Evolutionary conservation across 441 rosid genomes (phyloP).

Genomic region (Euphorbia schlechtendalii): DNA sequence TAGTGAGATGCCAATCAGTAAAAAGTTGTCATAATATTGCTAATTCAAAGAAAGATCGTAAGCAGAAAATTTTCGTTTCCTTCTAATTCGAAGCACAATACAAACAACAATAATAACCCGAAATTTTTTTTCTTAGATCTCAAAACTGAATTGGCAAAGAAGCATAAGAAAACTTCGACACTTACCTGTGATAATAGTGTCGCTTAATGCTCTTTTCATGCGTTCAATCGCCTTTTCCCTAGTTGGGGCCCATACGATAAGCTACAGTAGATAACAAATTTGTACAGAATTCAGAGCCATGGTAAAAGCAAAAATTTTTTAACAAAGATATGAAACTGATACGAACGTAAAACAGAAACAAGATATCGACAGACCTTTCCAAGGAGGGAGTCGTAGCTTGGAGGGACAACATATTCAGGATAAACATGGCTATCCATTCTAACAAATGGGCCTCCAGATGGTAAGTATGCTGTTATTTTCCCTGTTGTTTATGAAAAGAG

Average conservation of each 20-base stretch:
- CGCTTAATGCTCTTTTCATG: constrained; percentile 93
- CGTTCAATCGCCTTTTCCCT: constrained; percentile 94
- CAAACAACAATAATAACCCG: neutral
- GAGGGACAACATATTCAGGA: constrained; percentile 96
- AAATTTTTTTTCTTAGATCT: neutral
- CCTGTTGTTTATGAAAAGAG: constrained; percentile 46
- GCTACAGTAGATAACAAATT: constrained; percentile 37
- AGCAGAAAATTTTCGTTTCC: neutral
- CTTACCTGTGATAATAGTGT: constrained; percentile 81
- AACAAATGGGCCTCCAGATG: constrained; percentile 97
- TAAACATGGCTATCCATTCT: constrained; percentile 98
- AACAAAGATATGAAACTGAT: neutral
- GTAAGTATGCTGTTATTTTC: constrained; percentile 84
- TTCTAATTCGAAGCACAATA: neutral
- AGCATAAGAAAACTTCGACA: neutral
- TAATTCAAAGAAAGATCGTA: too few species aligned
- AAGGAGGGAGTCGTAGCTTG: constrained; percentile 92
- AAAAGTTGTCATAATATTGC: neutral
- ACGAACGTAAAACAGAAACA: too few species aligned
- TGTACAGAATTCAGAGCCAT: constrained; percentile 9
- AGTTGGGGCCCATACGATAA: constrained; percentile 96
- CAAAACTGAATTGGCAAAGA: neutral
- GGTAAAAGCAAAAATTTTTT: constrained; percentile 7
- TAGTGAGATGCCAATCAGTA: constrained; percentile 13
- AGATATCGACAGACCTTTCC: constrained; percentile 62